These are phyloP conservation scores for Lippia alba DNA, from an alignment of 305 asterid genomes.

Conservation along the genomic window DNA sequence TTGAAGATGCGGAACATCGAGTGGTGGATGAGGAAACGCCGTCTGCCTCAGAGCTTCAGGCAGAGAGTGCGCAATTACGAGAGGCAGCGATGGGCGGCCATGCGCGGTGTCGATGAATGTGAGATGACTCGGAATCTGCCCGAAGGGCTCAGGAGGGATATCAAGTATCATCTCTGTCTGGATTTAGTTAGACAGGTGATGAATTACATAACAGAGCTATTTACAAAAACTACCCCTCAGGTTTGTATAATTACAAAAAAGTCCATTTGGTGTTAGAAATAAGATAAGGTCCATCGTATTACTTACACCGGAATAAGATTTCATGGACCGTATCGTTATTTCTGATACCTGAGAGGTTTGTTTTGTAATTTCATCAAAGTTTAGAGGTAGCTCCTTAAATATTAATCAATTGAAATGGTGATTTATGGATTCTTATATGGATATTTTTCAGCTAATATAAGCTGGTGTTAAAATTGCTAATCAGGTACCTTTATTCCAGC, in stretches of 20 bases:
- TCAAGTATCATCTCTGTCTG: constrained; percentile 89
- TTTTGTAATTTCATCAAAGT: too few relatives aligned
- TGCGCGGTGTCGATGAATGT: constrained; percentile 93
- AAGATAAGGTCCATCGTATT: too few relatives aligned
- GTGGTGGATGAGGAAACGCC: constrained; percentile 98
- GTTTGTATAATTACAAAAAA: too few relatives aligned
- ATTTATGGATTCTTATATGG: too few relatives aligned
- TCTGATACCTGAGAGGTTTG: too few relatives aligned
- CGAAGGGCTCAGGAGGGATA: constrained; percentile 87
- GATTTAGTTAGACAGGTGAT: constrained; percentile 91
- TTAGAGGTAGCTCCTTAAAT: too few relatives aligned
- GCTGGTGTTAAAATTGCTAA: background rate
- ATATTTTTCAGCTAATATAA: background rate
- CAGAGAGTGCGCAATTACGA: constrained; percentile 91
- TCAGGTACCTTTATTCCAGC: constrained; percentile 96
- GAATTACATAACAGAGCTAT: background rate
- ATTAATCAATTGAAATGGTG: background rate
- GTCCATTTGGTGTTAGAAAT: too few relatives aligned
- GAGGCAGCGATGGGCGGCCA: constrained; percentile 95
- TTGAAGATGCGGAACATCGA: constrained; percentile 92
- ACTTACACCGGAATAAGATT: too few relatives aligned
- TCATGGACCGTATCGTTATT: background rate
- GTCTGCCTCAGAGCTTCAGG: constrained; percentile 61
- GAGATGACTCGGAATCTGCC: constrained; percentile 92
- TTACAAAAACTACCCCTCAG: too few relatives aligned